These are phyloP conservation scores for Glycine latifolia DNA, from an alignment of 306 rosid genomes.

Conservation along the genomic window DNA sequence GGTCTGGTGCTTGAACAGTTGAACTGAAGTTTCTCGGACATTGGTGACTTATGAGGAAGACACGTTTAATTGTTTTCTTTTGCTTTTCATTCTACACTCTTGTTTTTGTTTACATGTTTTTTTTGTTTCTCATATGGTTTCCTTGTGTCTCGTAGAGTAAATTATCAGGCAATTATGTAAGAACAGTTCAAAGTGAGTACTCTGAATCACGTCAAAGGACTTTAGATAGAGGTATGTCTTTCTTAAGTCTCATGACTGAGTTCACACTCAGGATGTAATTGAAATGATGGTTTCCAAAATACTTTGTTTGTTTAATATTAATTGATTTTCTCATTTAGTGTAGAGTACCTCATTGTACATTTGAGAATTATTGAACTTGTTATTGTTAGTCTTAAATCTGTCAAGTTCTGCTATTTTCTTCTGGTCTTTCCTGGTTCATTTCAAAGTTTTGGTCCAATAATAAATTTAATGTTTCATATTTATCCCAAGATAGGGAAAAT, in stretches of 20 bases:
- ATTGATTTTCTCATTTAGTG: constrained; percentile 19
- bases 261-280: constrained; percentile 7
- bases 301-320: constrained; percentile 15
- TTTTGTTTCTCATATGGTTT: constrained; percentile 18
- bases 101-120: background rate
- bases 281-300: constrained; percentile 3
- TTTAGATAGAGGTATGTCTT: constrained; percentile 55
- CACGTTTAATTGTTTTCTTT: constrained; percentile 23
- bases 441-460: background rate
- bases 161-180: constrained; percentile 51
- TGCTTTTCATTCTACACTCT: background rate
- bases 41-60: constrained; percentile 16
- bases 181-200: constrained; percentile 49
- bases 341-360: background rate
- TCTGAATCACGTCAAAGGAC: constrained; percentile 63
- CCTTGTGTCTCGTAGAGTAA: constrained; percentile 52
- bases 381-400: constrained; percentile 27
- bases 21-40: constrained; percentile 22
- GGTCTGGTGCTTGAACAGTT: constrained; percentile 10
- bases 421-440: background rate
- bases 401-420: constrained; percentile 31
- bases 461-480: constrained; percentile 18
- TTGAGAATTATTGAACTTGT: constrained; percentile 9
- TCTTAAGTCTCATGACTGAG: constrained; percentile 25
- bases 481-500: constrained; percentile 15